These are phyloP conservation scores for Neurospora sp. DNA, from an alignment of 495 filamentous ascomycete genomes.

Conservation along the genomic window DNA sequence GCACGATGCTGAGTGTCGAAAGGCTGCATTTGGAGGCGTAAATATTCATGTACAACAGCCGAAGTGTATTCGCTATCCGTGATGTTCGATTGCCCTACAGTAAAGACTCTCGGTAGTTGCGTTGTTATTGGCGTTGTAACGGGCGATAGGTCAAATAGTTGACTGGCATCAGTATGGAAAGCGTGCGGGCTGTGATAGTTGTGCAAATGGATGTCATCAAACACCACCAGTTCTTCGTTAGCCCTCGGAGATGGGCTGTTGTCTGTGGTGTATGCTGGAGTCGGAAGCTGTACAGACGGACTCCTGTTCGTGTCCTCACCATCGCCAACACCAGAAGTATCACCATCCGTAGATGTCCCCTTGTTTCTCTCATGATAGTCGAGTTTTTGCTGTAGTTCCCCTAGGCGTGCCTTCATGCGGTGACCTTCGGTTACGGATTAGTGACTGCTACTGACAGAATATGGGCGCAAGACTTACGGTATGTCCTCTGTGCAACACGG, in stretches of 20 bases:
- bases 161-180: neutral
- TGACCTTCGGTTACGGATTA: neutral
- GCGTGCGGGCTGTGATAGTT: neutral
- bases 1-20: neutral
- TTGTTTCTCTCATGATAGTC: neutral
- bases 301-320: neutral
- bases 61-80: neutral
- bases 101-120: neutral
- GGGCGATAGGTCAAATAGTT: neutral
- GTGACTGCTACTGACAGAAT: neutral
- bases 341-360: neutral
- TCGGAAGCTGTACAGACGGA: neutral
- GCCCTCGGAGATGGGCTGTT: neutral
- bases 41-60: neutral
- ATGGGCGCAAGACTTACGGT: neutral
- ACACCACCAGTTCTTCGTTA: neutral
- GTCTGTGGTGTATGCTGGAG: neutral
- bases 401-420: neutral
- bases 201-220: neutral
- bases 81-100: neutral
- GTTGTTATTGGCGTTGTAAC: neutral
- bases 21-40: neutral
- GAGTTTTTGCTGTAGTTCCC: neutral
- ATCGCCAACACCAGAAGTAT: neutral
- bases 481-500: neutral